Evolutionary conservation across 2,329 filamentous ascomycete genomes (phyloP).

Genomic region (Aspergillus caelatus): DNA sequence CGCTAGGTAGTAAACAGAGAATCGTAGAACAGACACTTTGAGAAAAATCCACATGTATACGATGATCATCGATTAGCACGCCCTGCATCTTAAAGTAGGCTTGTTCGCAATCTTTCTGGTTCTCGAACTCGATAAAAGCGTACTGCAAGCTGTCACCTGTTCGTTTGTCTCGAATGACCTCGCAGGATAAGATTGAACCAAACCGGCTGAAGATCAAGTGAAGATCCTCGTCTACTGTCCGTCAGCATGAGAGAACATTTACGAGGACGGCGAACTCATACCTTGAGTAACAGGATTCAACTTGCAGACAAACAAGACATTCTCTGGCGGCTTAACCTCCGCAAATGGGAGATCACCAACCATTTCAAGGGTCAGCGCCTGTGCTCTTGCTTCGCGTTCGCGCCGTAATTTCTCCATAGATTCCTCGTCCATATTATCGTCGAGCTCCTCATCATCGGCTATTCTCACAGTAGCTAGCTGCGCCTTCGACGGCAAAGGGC

Average conservation of each 20-base stretch:
- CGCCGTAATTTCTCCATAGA: conserved; percentile 76
- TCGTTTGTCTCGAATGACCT: conserved; percentile 91
- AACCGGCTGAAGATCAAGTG: conserved; percentile 97
- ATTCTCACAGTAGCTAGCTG: conserved; percentile 92
- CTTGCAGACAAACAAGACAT: conserved; percentile 97
- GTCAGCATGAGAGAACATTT: neutral
- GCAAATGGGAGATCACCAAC: conserved; percentile 97
- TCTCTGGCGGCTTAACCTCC: conserved; percentile 95
- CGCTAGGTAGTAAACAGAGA: neutral
- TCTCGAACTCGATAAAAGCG: conserved; percentile 94
- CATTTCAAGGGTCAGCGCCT: conserved; percentile 94
- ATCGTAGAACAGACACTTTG: conserved; percentile 71
- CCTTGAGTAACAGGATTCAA: conserved; percentile 90
- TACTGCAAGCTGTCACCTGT: conserved; percentile 96
- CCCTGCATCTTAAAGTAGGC: conserved; percentile 99
- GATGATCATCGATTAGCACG: conserved; percentile 92
- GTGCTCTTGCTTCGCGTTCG: conserved; percentile 88
- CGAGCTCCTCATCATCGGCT: conserved; percentile 80
- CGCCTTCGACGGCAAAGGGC: conserved; percentile 77
- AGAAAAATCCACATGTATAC: conserved; percentile 98
- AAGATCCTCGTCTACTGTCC: conserved; percentile 75
- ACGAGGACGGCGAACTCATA: conserved; percentile 28
- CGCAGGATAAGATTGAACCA: conserved; percentile 90
- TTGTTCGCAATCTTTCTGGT: conserved; percentile 88
- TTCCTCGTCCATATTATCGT: conserved; percentile 78